These are phyloP conservation scores for Acrocalymma vagum DNA, from an alignment of 2,329 filamentous ascomycete species.

Conservation along the genomic window DNA sequence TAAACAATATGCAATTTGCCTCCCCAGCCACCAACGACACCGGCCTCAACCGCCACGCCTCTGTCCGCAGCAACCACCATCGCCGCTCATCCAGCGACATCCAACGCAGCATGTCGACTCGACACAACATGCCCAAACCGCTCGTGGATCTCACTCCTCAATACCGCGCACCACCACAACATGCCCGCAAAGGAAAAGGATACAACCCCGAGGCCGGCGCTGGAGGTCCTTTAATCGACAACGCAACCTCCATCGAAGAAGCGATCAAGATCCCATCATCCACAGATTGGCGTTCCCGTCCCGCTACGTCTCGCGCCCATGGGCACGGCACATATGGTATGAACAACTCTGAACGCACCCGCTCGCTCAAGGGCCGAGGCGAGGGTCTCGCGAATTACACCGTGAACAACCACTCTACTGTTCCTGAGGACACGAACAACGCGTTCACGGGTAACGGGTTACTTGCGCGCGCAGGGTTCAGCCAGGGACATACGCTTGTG, in stretches of 20 bases:
- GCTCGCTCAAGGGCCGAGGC: conserved; percentile 43
- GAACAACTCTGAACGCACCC: conserved; percentile 42
- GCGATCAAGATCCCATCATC: conserved; percentile 52
- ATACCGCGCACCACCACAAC: conserved; percentile 71
- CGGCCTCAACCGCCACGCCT: conserved; percentile 38
- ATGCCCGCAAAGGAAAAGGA: conserved; percentile 62
- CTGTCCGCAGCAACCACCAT: conserved; percentile 42
- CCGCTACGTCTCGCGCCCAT: conserved; percentile 32
- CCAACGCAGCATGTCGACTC: conserved; percentile 56
- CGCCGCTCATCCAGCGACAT: conserved; percentile 47
- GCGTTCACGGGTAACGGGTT: conserved; percentile 57
- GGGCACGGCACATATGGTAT: conserved; percentile 38
- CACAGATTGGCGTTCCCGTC: conserved; percentile 54
- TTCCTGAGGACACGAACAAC: conserved; percentile 39
- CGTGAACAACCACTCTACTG: conserved; percentile 40
- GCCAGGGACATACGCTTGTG: conserved; percentile 47
- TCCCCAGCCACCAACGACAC: conserved; percentile 30
- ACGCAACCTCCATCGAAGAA: conserved; percentile 54
- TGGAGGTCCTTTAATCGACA: conserved; percentile 56
- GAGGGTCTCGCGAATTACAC: conserved; percentile 43
- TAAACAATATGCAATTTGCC: conserved; percentile 55
- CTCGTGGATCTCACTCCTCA: conserved; percentile 73
- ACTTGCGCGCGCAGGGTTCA: conserved; percentile 49
- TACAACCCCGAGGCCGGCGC: conserved; percentile 45
- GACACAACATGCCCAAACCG: conserved; percentile 61